Conservation (phyloP, 2,329 filamentous ascomycete species). For the Alternaria arborescens region DNA sequence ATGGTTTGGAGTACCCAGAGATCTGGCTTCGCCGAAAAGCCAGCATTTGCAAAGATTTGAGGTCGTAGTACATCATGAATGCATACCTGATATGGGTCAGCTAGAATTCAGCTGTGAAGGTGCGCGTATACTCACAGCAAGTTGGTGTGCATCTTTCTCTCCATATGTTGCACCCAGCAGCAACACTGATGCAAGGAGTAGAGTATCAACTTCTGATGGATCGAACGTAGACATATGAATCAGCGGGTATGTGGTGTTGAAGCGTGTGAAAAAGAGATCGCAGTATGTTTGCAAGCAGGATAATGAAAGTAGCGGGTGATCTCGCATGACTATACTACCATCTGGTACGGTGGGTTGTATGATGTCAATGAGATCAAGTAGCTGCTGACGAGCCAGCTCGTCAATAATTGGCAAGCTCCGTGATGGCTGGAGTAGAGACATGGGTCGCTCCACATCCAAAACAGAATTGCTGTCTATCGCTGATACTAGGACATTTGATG, state of each 20-base stretch:
- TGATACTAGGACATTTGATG: background rate
- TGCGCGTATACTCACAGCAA: constrained; percentile 56
- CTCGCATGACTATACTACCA: constrained; percentile 56
- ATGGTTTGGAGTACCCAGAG: constrained; percentile 70
- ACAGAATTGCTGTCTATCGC: background rate
- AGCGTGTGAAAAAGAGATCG: constrained; percentile 68
- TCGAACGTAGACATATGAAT: constrained; percentile 68
- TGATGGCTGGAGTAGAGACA: constrained; percentile 46
- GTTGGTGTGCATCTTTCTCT: constrained; percentile 65
- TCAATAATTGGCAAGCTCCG: constrained; percentile 51
- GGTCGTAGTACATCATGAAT: constrained; percentile 68
- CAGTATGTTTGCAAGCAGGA: constrained; percentile 63
- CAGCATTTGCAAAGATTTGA: constrained; percentile 66
- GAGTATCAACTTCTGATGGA: constrained; percentile 58
- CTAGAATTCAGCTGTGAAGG: background rate
- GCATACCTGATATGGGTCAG: constrained; percentile 54
- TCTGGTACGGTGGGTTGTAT: constrained; percentile 60
- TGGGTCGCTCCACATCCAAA: constrained; percentile 43
- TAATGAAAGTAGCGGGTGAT: constrained; percentile 62
- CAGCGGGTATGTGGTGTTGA: constrained; percentile 68
- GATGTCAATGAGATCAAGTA: constrained; percentile 62
- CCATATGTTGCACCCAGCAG: constrained; percentile 70
- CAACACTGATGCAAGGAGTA: constrained; percentile 64
- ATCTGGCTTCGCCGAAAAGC: constrained; percentile 66
- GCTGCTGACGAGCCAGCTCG: constrained; percentile 51